phyloP scores from a whole-genome alignment of 306 rosid species.

The Betula pendula region DNA sequence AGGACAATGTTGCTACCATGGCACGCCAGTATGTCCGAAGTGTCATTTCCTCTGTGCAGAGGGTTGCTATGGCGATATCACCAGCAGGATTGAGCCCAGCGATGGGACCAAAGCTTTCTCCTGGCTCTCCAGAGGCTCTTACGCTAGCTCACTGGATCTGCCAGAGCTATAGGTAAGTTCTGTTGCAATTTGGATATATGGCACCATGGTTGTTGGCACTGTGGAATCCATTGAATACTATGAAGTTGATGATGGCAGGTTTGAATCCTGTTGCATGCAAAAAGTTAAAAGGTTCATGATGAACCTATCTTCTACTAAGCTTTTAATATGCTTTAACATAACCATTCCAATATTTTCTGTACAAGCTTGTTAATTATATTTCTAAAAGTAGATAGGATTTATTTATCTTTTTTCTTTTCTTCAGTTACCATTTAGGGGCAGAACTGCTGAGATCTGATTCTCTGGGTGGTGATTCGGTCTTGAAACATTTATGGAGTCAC shows the following conservation, averaged over 20 bases:
- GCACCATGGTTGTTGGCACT: background rate
- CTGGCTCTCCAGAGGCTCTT: conserved; percentile 86
- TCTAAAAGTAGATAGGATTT: background rate
- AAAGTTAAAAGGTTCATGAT: background rate
- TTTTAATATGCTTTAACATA: background rate
- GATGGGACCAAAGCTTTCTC: conserved; percentile 65
- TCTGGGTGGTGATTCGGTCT: conserved; percentile 53
- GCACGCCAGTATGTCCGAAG: conserved; percentile 87
- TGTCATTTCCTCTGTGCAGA: conserved; percentile 87
- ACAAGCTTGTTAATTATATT: background rate
- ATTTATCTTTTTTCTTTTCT: background rate
- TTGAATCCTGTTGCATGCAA: background rate
- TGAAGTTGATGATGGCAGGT: background rate
- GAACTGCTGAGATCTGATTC: conserved; percentile 71
- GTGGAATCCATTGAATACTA: background rate
- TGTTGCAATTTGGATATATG: background rate
- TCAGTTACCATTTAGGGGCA: conserved; percentile 68
- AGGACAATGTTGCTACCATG: conserved; percentile 81
- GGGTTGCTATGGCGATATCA: conserved; percentile 95
- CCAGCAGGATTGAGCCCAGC: conserved; percentile 69
- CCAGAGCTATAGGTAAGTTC: conserved; percentile 80
- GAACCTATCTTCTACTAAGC: background rate
- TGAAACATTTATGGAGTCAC: conserved; percentile 87
- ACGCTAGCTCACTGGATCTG: conserved; percentile 91
- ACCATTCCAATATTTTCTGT: background rate